phyloP scores from a whole-genome alignment of 164 flowering plant genomes.

The Sedum album region DNA sequence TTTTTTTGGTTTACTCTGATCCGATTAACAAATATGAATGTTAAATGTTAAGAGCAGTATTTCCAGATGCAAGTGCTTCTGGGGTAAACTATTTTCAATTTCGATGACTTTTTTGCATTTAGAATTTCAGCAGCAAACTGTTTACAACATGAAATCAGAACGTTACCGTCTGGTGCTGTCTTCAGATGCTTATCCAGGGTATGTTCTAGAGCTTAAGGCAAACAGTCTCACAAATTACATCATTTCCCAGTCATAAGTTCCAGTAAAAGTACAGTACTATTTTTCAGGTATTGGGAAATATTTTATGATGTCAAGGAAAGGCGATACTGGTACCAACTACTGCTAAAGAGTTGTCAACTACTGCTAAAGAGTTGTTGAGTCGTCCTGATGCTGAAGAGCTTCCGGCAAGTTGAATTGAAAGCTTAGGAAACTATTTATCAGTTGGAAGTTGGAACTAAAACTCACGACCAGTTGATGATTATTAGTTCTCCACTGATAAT shows the following conservation, averaged over 20 bases:
- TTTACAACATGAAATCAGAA: constrained; percentile 92
- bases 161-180: constrained; percentile 81
- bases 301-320: constrained; percentile 93
- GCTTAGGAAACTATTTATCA: background rate
- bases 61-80: constrained; percentile 99
- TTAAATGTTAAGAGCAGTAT: constrained; percentile 57
- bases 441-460: no score
- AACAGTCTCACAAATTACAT: background rate
- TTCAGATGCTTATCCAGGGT: constrained; percentile 97
- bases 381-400: constrained; percentile 90
- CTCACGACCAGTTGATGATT: background rate
- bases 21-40: background rate
- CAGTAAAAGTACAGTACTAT: background rate
- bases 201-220: constrained; percentile 14
- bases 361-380: constrained; percentile 68
- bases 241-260: background rate
- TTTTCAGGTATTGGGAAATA: constrained; percentile 74
- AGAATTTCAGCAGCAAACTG: constrained; percentile 41
- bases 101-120: background rate
- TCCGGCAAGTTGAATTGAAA: constrained; percentile 40
- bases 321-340: constrained; percentile 65
- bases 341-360: constrained; percentile 78
- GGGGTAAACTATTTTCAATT: constrained; percentile 37
- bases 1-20: background rate
- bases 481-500: constrained; percentile 42